A percentile compares a stretch with the other conserved stretches of the same genome.
Conservation (phyloP, 345 rosid genomes). For the Corymbia maculata region DNA sequence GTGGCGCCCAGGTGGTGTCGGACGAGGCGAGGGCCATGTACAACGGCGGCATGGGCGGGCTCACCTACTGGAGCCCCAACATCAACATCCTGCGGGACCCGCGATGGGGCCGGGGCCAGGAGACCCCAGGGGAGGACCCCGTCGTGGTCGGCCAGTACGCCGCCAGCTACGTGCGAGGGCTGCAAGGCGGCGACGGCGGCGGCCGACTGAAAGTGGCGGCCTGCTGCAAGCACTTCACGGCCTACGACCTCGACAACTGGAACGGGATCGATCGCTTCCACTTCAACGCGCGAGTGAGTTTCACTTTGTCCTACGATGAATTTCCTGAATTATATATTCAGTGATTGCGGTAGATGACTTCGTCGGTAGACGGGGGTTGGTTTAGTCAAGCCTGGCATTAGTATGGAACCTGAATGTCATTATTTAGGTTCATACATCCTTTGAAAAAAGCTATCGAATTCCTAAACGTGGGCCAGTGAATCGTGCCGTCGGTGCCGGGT, state of each 20-base stretch:
- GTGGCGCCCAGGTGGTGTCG: conserved; percentile 48
- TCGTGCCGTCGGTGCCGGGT: too few relatives aligned
- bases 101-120: conserved; percentile 91
- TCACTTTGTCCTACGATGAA: not conserved
- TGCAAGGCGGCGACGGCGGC: conserved; percentile 55
- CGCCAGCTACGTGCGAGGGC: conserved; percentile 64
- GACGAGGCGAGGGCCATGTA: conserved; percentile 74
- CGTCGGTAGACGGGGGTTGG: not conserved
- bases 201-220: conserved; percentile 71
- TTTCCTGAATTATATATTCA: not conserved
- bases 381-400: too few relatives aligned
- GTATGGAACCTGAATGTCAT: not conserved
- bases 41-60: conserved; percentile 54
- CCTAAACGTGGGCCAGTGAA: too few relatives aligned
- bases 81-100: conserved; percentile 79
- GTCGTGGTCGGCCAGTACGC: conserved; percentile 62
- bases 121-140: conserved; percentile 93
- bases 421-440: too few relatives aligned
- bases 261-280: conserved; percentile 69
- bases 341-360: not conserved
- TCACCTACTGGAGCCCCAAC: conserved; percentile 79
- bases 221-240: conserved; percentile 86
- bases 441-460: too few relatives aligned
- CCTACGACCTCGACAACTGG: conserved; percentile 88
- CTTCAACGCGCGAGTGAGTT: conserved; percentile 62